Conservation (phyloP, 805 yeast genomes). For the Wickerhamiella hasegawae region DNA sequence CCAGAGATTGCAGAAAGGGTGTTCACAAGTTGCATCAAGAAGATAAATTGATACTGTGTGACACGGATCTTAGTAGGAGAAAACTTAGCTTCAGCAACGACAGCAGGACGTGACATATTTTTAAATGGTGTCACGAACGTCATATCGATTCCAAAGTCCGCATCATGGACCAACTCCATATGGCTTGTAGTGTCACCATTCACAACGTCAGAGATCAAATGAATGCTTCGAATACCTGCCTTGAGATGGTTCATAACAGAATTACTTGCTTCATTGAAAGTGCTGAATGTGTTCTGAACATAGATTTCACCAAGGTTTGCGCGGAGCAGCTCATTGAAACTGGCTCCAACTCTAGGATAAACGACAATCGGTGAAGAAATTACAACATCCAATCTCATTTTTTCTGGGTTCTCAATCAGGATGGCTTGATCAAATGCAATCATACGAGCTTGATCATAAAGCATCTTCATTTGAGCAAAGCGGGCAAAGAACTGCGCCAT, state of each 20-base stretch:
- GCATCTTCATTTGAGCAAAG: slow-evolving; percentile 68
- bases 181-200: slow-evolving; percentile 31
- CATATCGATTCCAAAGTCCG: slow-evolving; percentile 7
- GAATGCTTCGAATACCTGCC: slow-evolving; percentile 59
- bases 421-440: slow-evolving; percentile 75
- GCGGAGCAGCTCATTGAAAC: slow-evolving; percentile 43
- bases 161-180: slow-evolving; percentile 31
- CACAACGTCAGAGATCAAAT: slow-evolving; percentile 45
- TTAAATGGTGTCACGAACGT: slow-evolving; percentile 2
- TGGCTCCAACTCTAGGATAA: slow-evolving; percentile 42
- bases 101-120: slow-evolving; percentile 28
- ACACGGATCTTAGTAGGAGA: slow-evolving; percentile 47
- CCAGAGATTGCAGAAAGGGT: slow-evolving; percentile 40
- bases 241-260: slow-evolving; percentile 32
- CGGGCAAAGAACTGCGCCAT: slow-evolving; percentile 52
- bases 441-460: slow-evolving; percentile 81
- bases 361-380: slow-evolving; percentile 71
- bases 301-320: slow-evolving; percentile 72
- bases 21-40: slow-evolving; percentile 37
- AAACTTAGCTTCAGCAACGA: slow-evolving; percentile 38
- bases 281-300: slow-evolving; percentile 43
- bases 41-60: slow-evolving; percentile 58
- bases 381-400: slow-evolving; percentile 53
- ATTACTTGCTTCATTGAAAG: slow-evolving; percentile 14
- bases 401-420: slow-evolving; percentile 39